Evolutionary conservation across 768 basidiomycete species (phyloP), one percentile per base, ranked within the genome.

Genomic region (Phylloporus sp.): DNA sequence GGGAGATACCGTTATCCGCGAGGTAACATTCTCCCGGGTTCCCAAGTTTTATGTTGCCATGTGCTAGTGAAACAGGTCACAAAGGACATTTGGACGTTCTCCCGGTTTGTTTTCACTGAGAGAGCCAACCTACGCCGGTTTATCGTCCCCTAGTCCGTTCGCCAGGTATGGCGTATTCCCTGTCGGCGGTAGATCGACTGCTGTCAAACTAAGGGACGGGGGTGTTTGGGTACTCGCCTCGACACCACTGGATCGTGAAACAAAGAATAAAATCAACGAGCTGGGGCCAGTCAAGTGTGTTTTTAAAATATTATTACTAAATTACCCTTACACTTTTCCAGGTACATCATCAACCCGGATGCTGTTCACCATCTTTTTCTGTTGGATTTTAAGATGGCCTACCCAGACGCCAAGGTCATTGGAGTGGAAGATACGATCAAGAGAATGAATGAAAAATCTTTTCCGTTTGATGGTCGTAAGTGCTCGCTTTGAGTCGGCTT

Each of bases 191-290:
- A 75, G 93, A 40, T 85, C 89, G 7, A 95, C 91, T 0, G 93
- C 91, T 0, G 74, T 95, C 59, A 81, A 77, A 67, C 74, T 94
- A 22, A 69, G 70, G 34, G 76, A 79, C 45, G 83, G 85, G 32
- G 83, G 80, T 12, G 82, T 94, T 24, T 94, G 89, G 82, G 75
- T 93, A 12, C 73, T 91, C n/a, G 91, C 88, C 0, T 91, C 89
- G 1, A 86, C 86, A 8, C 86, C 88, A 1, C 70, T 90, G 47
- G 79, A 80, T 32, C 70, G 72, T 3, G 81, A 81, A 24, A 91
- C 89, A 3, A 85, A 84, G 62, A 52, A 68, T 4, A 83, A 78
- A 40, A 67, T 91, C 9, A 74, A 80, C 41, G 73, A 76, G 23
- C 70, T 93, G 2, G 89, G 91, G 0, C 77, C 80, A 12, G 86